Conservation (phyloP, 768 basidiomycete genomes). For the Nevesoporus exiguus region DNA sequence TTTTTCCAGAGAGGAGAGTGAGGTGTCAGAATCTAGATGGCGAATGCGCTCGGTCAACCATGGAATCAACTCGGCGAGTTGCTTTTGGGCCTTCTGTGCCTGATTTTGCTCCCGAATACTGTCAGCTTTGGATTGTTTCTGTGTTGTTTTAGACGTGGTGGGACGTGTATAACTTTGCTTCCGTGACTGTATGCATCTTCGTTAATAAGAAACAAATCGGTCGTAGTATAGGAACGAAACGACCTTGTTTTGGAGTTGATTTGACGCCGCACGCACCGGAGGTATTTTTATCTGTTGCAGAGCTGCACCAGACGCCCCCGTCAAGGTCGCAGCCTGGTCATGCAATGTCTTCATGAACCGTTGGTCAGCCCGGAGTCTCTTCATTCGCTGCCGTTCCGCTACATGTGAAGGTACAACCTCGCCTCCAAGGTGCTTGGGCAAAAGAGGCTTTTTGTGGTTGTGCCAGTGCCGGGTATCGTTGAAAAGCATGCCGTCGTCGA, state of each 20-base stretch:
- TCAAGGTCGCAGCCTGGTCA: conserved; percentile 57
- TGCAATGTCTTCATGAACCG: conserved; percentile 55
- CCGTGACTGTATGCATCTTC: neutral
- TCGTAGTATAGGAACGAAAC: neutral
- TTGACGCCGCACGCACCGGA: conserved; percentile 30
- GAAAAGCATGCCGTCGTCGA: conserved; percentile 43
- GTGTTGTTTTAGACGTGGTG: conserved; percentile 27
- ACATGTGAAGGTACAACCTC: conserved; percentile 28
- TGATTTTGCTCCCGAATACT: conserved; percentile 43
- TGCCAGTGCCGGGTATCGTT: conserved; percentile 63
- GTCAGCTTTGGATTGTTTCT: conserved; percentile 35
- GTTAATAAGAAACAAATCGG: neutral
- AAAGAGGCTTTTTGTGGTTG: conserved; percentile 41
- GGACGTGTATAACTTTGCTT: conserved; percentile 16
- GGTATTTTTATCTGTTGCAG: conserved; percentile 54
- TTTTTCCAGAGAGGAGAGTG: conserved; percentile 26
- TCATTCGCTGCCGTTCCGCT: conserved; percentile 36
- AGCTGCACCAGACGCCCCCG: conserved; percentile 54
- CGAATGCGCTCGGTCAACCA: conserved; percentile 59
- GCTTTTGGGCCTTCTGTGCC: conserved; percentile 41
- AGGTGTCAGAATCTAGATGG: conserved; percentile 23
- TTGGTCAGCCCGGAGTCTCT: conserved; percentile 46
- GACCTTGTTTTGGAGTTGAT: conserved; percentile 13
- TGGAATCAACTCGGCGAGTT: conserved; percentile 34
- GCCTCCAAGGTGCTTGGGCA: conserved; percentile 56